Evolutionary conservation across 768 basidiomycete species (phyloP).

Genomic region (Multifurca ochricompacta): DNA sequence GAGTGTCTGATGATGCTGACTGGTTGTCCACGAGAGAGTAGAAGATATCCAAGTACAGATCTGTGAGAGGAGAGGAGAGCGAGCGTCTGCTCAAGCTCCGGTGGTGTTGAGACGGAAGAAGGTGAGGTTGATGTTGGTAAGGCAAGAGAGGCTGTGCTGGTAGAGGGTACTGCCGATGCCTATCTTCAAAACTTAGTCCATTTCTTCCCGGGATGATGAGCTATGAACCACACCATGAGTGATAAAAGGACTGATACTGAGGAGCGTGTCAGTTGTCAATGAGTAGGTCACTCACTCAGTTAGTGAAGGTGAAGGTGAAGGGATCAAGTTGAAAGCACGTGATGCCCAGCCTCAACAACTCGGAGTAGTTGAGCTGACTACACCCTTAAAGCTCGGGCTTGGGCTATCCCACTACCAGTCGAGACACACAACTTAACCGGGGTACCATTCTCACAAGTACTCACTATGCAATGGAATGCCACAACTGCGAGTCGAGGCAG

Average conservation of each 20-base stretch:
- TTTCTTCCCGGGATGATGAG: background rate
- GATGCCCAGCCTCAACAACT: no score
- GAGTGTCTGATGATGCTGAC: constrained; percentile 78
- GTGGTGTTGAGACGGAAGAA: constrained; percentile 36
- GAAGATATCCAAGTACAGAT: constrained; percentile 80
- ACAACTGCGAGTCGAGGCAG: constrained; percentile 21
- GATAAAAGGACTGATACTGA: background rate
- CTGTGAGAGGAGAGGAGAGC: constrained; percentile 70
- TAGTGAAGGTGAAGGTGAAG: no score
- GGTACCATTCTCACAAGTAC: background rate
- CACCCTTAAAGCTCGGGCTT: no score
- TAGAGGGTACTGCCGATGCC: constrained; percentile 10
- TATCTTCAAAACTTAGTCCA: background rate
- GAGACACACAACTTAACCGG: background rate
- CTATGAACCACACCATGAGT: background rate
- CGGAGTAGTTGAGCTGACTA: no score
- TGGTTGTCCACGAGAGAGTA: constrained; percentile 65
- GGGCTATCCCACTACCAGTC: no score
- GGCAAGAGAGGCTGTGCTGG: constrained; percentile 18
- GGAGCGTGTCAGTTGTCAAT: no score
- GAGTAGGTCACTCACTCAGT: no score
- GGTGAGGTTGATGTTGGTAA: constrained; percentile 21
- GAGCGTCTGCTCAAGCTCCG: constrained; percentile 81
- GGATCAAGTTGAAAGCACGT: no score
- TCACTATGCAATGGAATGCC: constrained; percentile 22